These are phyloP conservation scores for Plasmodium vivax DNA, from an alignment of 169 alveolate species.

Conservation along the genomic window DNA sequence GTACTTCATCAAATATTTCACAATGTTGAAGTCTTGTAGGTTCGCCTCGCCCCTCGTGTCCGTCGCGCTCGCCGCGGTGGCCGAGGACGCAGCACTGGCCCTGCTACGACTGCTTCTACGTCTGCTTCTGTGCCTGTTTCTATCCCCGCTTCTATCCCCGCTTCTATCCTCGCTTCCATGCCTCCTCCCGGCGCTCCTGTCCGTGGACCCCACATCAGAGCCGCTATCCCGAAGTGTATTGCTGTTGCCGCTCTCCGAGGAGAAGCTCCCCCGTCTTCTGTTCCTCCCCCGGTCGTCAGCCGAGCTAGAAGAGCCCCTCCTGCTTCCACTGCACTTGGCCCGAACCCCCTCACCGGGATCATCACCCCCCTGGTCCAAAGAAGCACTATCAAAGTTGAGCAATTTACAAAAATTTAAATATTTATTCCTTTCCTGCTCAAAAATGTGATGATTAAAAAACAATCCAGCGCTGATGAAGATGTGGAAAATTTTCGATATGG, in stretches of 20 bases:
- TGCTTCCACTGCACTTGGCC: not conserved
- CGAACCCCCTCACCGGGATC: not conserved
- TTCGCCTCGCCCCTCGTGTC: not conserved
- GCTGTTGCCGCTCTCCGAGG: not conserved
- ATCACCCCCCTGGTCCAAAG: not conserved
- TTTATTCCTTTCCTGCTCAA: conserved; percentile 27
- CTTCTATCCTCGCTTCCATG: not conserved
- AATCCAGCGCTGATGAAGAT: conserved; percentile 42
- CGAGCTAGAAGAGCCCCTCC: not conserved
- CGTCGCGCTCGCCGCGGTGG: not conserved
- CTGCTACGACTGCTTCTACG: not conserved
- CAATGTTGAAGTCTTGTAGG: conserved; percentile 24
- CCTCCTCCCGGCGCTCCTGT: not conserved
- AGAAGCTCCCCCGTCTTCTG: not conserved
- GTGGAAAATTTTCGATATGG: conserved; percentile 19
- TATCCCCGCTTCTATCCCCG: not conserved
- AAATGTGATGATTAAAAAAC: conserved; percentile 47
- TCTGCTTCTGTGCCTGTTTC: not conserved
- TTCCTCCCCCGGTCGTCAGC: not conserved
- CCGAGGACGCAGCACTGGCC: not conserved
- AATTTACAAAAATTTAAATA: conserved; percentile 53
- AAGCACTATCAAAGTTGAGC: conserved; percentile 17
- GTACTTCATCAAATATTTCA: conserved; percentile 51
- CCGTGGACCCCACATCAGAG: not conserved
- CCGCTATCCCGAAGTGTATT: not conserved